phyloP scores from a whole-genome alignment of 1,284 basidiomycete genomes.

The Boletellus deceptivus region DNA sequence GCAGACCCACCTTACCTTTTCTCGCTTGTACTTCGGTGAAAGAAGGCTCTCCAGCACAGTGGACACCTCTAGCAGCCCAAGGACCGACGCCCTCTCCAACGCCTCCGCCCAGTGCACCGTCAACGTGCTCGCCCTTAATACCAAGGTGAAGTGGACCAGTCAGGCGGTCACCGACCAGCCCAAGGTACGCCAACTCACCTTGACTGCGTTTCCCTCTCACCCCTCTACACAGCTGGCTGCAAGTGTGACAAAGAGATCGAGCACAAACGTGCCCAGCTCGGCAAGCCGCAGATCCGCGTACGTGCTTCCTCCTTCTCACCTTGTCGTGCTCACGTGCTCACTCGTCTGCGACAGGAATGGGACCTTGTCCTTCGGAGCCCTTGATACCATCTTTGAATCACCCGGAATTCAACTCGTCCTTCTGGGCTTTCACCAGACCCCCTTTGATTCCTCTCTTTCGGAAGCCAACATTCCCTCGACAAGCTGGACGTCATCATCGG shows the following conservation, averaged over 20 bases:
- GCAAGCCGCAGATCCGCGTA: slow-evolving; percentile 62
- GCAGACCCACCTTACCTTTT: slow-evolving; percentile 54
- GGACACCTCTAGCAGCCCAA: slow-evolving; percentile 60
- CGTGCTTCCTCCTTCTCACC: slow-evolving; percentile 19
- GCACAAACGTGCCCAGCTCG: slow-evolving; percentile 58
- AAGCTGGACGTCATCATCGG: slow-evolving; percentile 33
- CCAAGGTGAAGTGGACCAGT: slow-evolving; percentile 72
- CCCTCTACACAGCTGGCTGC: slow-evolving; percentile 56
- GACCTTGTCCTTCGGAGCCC: slow-evolving; percentile 53
- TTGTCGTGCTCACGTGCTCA: slow-evolving; percentile 23
- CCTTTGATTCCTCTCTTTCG: slow-evolving; percentile 53
- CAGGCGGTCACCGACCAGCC: slow-evolving; percentile 72
- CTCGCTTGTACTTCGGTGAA: slow-evolving; percentile 73
- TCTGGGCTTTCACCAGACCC: slow-evolving; percentile 68
- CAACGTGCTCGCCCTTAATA: slow-evolving; percentile 72
- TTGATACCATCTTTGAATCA: slow-evolving; percentile 68
- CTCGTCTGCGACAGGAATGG: slow-evolving; percentile 58
- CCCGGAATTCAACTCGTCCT: slow-evolving; percentile 70
- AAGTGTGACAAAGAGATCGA: slow-evolving; percentile 70
- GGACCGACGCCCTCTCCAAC: slow-evolving; percentile 57
- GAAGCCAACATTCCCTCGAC: slow-evolving; percentile 44
- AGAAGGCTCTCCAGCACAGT: slow-evolving; percentile 75
- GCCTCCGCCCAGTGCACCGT: slow-evolving; percentile 60
- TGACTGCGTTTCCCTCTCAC: neutral
- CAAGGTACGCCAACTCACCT: slow-evolving; percentile 43